A percentile compares a stretch with the other conserved stretches of the same genome.
These are phyloP conservation scores for Phytophthora aleatoria DNA, from an alignment of 352 stramenopile genomes.

Conservation along the genomic window DNA sequence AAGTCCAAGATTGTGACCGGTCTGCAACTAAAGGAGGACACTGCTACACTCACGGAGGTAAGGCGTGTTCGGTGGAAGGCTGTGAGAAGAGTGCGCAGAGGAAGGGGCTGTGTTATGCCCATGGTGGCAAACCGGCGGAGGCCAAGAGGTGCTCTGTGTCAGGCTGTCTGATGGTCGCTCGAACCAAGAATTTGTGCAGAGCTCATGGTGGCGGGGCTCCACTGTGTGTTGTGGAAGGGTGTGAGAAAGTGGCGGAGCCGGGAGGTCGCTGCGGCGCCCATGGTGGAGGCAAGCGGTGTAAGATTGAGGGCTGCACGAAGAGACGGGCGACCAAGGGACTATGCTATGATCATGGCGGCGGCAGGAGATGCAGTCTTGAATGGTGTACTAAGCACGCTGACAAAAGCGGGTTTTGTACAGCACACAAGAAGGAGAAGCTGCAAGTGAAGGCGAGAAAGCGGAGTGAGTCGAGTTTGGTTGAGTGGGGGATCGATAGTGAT, in stretches of 20 bases:
- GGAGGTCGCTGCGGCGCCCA: conserved; percentile 24
- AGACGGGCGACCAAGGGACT: conserved; percentile 13
- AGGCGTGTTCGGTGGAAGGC: conserved; percentile 23
- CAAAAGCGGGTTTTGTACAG: conserved; percentile 15
- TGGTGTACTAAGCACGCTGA: conserved; percentile 18
- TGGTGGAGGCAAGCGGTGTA: conserved; percentile 27
- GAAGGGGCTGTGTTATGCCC: conserved; percentile 28
- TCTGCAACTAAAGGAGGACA: conserved; percentile 22
- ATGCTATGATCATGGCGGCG: conserved; percentile 23
- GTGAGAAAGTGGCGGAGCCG: conserved; percentile 25
- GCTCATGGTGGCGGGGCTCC: conserved; percentile 23
- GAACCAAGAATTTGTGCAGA: conserved; percentile 23
- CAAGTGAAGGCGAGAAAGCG: conserved; percentile 6
- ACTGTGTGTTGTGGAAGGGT: conserved; percentile 22
- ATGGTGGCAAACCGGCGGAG: conserved; percentile 27
- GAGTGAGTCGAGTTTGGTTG: not conserved
- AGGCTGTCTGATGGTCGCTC: conserved; percentile 27
- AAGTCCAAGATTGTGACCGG: conserved; percentile 23
- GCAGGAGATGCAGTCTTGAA: conserved; percentile 17
- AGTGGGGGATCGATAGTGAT: conserved; percentile 13
- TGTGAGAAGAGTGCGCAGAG: conserved; percentile 23
- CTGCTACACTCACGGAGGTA: conserved; percentile 31
- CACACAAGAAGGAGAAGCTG: conserved; percentile 20
- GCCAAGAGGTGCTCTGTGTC: conserved; percentile 20
- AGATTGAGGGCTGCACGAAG: conserved; percentile 24